Conservation (phyloP, 345 rosid species). For the Lagerstroemia speciosa region DNA sequence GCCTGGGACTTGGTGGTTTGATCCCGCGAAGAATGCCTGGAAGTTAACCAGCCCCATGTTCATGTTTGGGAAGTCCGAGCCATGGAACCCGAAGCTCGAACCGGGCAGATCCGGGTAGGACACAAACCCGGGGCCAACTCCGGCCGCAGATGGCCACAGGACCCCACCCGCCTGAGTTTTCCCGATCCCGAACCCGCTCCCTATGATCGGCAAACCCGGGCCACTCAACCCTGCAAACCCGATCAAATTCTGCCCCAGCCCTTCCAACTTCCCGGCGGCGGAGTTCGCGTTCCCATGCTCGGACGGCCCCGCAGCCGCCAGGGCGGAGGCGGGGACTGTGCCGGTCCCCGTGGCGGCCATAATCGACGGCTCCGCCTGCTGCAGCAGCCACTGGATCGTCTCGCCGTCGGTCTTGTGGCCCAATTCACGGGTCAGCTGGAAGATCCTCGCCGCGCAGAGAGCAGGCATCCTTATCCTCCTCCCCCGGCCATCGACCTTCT, state of each 20-base stretch:
- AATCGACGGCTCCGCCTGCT: slow-evolving; percentile 59
- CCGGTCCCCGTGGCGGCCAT: slow-evolving; percentile 69
- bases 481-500: slow-evolving; percentile 67
- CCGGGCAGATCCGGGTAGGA: neutral
- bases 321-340: slow-evolving; percentile 52
- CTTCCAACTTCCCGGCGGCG: slow-evolving; percentile 27
- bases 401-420: slow-evolving; percentile 73
- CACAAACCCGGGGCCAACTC: slow-evolving; percentile 6
- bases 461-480: slow-evolving; percentile 76
- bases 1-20: slow-evolving; percentile 7
- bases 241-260: slow-evolving; percentile 28
- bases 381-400: slow-evolving; percentile 64
- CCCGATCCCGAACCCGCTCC: slow-evolving; percentile 12
- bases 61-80: slow-evolving; percentile 4
- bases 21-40: slow-evolving; percentile 6
- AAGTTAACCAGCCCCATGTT: slow-evolving; percentile 10
- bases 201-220: slow-evolving; percentile 2
- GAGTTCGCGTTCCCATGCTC: slow-evolving; percentile 41
- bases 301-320: slow-evolving; percentile 35
- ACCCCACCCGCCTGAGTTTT: slow-evolving; percentile 1
- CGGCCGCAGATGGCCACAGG: slow-evolving; percentile 7
- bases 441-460: slow-evolving; percentile 64
- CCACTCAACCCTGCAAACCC: slow-evolving; percentile 20
- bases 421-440: slow-evolving; percentile 63
- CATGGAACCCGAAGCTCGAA: slow-evolving; percentile 8